phyloP scores from a whole-genome alignment of 2,329 filamentous ascomycete species.

The Balansia obtecta region DNA sequence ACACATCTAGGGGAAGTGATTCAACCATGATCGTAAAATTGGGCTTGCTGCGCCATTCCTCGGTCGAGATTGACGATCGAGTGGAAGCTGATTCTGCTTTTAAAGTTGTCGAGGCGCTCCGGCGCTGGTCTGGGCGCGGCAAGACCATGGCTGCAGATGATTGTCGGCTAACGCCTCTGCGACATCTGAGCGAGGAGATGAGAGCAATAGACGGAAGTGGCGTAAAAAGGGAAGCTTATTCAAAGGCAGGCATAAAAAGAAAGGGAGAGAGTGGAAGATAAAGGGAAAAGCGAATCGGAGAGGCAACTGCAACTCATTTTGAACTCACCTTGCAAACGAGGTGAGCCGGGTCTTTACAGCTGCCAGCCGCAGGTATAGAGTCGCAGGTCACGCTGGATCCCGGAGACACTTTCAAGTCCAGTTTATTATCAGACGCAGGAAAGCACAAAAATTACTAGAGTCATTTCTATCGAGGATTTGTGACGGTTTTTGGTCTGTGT shows the following conservation, averaged over 20 bases:
- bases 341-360: neutral
- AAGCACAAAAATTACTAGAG: no score
- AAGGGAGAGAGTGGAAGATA: neutral
- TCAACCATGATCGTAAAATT: slow-evolving; percentile 20
- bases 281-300: neutral
- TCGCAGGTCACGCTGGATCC: no score
- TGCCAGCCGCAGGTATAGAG: no score
- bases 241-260: neutral
- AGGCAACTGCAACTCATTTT: neutral
- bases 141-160: neutral
- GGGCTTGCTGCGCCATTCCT: slow-evolving; percentile 22
- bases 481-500: no score
- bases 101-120: neutral
- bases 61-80: neutral
- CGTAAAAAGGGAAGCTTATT: no score
- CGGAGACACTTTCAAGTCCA: no score
- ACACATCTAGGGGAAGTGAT: slow-evolving; percentile 22
- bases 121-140: neutral
- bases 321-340: neutral
- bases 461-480: no score
- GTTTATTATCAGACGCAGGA: no score
- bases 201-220: no score
- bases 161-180: neutral
- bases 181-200: no score
- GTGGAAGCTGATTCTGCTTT: neutral